Evolutionary conservation across 2,329 filamentous ascomycete species (phyloP).

Genomic region (Botryosphaeria dothidea): DNA sequence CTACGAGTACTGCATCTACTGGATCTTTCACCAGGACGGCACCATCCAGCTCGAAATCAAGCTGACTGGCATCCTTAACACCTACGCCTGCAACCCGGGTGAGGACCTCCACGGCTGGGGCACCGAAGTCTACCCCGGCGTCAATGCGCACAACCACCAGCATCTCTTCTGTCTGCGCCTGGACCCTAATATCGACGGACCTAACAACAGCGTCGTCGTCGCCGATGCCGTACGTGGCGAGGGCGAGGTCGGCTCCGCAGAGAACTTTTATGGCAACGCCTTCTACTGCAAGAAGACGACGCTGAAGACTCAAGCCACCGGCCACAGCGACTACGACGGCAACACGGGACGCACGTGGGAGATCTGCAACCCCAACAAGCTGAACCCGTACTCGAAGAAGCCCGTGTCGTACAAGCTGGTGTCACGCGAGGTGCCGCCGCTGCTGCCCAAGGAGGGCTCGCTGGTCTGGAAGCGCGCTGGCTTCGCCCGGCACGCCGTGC

Average conservation of each 20-base stretch:
- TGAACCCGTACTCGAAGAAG: slow-evolving; percentile 86
- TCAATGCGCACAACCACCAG: slow-evolving; percentile 95
- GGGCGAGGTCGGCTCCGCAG: slow-evolving; percentile 73
- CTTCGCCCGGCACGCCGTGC: slow-evolving; percentile 82
- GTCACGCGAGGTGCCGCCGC: slow-evolving; percentile 74
- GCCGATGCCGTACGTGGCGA: slow-evolving; percentile 72
- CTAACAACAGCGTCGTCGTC: slow-evolving; percentile 81
- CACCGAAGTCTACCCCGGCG: slow-evolving; percentile 85
- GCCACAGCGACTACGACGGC: slow-evolving; percentile 79
- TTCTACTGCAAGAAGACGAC: slow-evolving; percentile 86
- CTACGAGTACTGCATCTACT: slow-evolving; percentile 88
- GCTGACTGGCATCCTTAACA: slow-evolving; percentile 90
- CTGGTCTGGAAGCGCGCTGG: slow-evolving; percentile 88
- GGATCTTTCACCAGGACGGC: slow-evolving; percentile 90
- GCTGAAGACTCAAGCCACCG: slow-evolving; percentile 67
- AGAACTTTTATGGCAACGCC: slow-evolving; percentile 88
- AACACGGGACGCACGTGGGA: slow-evolving; percentile 83
- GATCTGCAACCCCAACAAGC: slow-evolving; percentile 77
- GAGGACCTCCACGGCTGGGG: slow-evolving; percentile 88
- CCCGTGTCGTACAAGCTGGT: slow-evolving; percentile 87
- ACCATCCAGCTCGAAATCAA: slow-evolving; percentile 89
- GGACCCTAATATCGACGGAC: slow-evolving; percentile 83
- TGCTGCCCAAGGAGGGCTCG: slow-evolving; percentile 78
- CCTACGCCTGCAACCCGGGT: slow-evolving; percentile 75
- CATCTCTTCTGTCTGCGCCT: slow-evolving; percentile 90